These are phyloP conservation scores for Brasenia schreberi DNA, from an alignment of 164 flowering plant species.

Conservation along the genomic window DNA sequence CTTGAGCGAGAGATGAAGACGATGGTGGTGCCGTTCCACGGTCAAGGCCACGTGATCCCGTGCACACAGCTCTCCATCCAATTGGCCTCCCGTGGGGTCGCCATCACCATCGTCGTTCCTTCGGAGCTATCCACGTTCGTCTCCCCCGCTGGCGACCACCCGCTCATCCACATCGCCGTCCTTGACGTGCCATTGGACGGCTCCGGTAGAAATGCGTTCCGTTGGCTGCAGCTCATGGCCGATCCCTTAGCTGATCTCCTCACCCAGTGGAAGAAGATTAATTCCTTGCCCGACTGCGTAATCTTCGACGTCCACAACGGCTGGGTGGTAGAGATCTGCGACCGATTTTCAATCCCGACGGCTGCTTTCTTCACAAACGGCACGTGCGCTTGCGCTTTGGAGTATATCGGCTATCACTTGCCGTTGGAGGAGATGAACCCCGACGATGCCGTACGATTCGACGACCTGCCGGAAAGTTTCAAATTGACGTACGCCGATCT, in stretches of 20 bases:
- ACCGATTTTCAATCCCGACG: conserved; percentile 18
- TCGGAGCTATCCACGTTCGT: conserved; percentile 27
- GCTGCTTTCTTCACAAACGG: conserved; percentile 43
- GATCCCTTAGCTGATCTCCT: conserved; percentile 17
- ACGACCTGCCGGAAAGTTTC: conserved; percentile 38
- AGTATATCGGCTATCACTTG: conserved; percentile 27
- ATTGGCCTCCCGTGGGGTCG: conserved; percentile 17
- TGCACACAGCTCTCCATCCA: conserved; percentile 40
- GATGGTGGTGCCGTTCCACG: conserved; percentile 30
- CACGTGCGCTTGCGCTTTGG: conserved; percentile 45
- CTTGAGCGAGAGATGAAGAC: too few relatives aligned
- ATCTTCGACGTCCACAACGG: conserved; percentile 36
- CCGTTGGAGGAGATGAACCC: conserved; percentile 13
- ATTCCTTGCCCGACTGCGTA: conserved; percentile 20
- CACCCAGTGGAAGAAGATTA: conserved; percentile 1
- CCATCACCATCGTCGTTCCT: conserved; percentile 26
- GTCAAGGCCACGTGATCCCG: conserved; percentile 51
- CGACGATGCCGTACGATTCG: conserved; percentile 16
- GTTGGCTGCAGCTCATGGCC: conserved; percentile 6
- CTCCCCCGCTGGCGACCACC: conserved; percentile 18
- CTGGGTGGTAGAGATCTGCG: conserved; percentile 24
- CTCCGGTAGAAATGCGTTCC: conserved; percentile 1
- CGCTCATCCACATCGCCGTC: conserved; percentile 15
- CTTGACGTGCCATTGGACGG: conserved; percentile 6
- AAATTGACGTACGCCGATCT: conserved; percentile 20